Evolutionary conservation across 345 rosid genomes (phyloP).

Genomic region (Theobroma cacao): DNA sequence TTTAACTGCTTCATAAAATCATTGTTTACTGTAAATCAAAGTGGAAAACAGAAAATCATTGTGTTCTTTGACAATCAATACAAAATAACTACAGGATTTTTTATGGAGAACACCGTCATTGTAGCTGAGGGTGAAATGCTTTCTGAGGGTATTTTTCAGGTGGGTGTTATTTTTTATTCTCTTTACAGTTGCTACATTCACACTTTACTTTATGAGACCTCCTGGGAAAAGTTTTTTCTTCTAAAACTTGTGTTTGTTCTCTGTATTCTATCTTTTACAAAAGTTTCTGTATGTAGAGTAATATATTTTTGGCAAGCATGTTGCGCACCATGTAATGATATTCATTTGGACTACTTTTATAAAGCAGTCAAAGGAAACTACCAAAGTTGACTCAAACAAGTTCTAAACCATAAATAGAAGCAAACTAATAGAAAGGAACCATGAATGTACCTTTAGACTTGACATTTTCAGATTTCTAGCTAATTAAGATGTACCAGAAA

Average conservation of each 20-base stretch:
- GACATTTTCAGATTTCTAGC: background rate
- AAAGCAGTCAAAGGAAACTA: background rate
- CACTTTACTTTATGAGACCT: background rate
- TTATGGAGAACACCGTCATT: slow-evolving; percentile 87
- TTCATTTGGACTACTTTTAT: background rate
- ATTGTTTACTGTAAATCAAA: background rate
- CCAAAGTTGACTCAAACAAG: background rate
- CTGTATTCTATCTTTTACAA: background rate
- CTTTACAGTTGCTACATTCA: slow-evolving; percentile 1
- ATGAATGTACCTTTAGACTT: background rate
- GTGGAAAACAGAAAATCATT: background rate
- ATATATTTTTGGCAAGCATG: background rate
- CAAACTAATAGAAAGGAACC: background rate
- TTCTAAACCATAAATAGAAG: background rate
- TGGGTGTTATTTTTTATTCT: slow-evolving; percentile 23
- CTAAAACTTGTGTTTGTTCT: background rate
- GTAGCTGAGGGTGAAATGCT: slow-evolving; percentile 95
- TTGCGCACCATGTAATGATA: background rate
- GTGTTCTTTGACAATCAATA: slow-evolving; percentile 58
- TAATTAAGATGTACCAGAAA: background rate
- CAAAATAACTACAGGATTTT: slow-evolving; percentile 87
- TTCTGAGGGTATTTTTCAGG: slow-evolving; percentile 78
- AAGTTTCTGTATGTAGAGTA: background rate
- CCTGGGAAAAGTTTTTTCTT: background rate
- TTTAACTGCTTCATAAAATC: background rate